Evolutionary conservation across 768 basidiomycete genomes (phyloP), one percentile per base, ranked within the genome.

Genomic region (Hemileccinum rubropunctum): DNA sequence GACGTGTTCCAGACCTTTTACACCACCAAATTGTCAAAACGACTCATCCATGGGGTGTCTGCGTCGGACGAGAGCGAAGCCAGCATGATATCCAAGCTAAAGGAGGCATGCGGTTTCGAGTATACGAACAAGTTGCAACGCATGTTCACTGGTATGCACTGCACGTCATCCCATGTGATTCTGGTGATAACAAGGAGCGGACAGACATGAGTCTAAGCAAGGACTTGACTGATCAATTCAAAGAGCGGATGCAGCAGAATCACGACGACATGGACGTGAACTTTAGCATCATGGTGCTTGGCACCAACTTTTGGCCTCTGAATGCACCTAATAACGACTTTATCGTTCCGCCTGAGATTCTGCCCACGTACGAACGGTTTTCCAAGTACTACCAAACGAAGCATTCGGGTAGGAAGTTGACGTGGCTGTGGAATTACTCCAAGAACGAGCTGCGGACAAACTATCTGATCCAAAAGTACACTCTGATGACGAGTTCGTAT

Each of bases 1-100:
- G 95, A 99, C 58, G 91, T 98, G 12, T 99, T 98, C 83, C 94
- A 95, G 65, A 89, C 89, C 15, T 98, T 95, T 78, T 98, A 99
- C 73, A 89, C 88, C 14, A 95, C 91, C 55, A 95, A 91, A 68
- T 72, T 98, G 20, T 91, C 91, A 32, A 91, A 90, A 65, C 92
- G 95, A 53, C 83, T 99, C 21, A 92, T 99, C 58, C 85, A 91
- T 58, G 83, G 83, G 12, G 83, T 89, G 3, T 98, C 93, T 11
- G 91, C 91, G 7, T 98, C 95, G 3, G 95, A 98, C 59, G 95
- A 99, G 69, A 88, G 87, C 43, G 95, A 99, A 66, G 86, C 91
- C 21, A 94, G 88, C 68, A 99, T 99, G 95, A 97, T 98, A 58
- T 88, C 91, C 43, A 98, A 97, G 71, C 71, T 99, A 60, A 98